Base-by-base conservation (phyloP, 2,329 filamentous ascomycete genomes). In the Ilyonectria robusta region DNA sequence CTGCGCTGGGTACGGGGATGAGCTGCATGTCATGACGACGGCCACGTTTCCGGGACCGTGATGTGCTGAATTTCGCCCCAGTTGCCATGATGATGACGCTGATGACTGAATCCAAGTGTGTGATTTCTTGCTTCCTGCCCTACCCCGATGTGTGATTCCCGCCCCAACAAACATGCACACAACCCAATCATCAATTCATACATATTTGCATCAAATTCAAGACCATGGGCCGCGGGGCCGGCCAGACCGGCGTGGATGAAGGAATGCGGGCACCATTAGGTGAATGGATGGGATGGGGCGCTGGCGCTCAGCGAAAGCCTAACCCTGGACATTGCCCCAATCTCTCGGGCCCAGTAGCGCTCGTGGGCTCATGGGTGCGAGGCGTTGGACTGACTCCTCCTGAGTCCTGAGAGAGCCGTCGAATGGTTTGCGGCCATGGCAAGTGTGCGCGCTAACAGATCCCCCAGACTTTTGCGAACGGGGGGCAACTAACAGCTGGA, bases 21-120 rank as follows among this genome's bases (percentile, higher is more conserved):
- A 19, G 56, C 63, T 74, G 72, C 70, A 75, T 62, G 69, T 69
- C 73, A 75, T 73, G 72, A 73, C 67, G 64, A 59, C 26, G 62
- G 63, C 70, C 66, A 75, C 67, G 70, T 71, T 69, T 67, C 56
- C 17, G 37, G 21, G 62, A 69, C 54, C 42, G 64, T 50, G 68
- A 66, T 58, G 66, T 46, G 59, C 37, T 60, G 60, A 57, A 29
- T 60, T 70, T 55, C 19, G 51, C 51, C 37, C 58, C 63, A 53
- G 60, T 61, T 58, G 51, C 31, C 40, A 40, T 51, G 26, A 26
- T 26, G 44, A 73, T 71, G 69, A 75, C 69, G 67, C 61, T 23
- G 17, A 67, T 57, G 57, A 68, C 40, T 68, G 46, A n/a, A 35
- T 57, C 19, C 19, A 50, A 19, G 35, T 35, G 59, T 67, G 65